Percentiles rank a stretch among this genome's conserved stretches.
phyloP scores from a whole-genome alignment of 163 green algal species.

The Scenedesmus sp. region DNA sequence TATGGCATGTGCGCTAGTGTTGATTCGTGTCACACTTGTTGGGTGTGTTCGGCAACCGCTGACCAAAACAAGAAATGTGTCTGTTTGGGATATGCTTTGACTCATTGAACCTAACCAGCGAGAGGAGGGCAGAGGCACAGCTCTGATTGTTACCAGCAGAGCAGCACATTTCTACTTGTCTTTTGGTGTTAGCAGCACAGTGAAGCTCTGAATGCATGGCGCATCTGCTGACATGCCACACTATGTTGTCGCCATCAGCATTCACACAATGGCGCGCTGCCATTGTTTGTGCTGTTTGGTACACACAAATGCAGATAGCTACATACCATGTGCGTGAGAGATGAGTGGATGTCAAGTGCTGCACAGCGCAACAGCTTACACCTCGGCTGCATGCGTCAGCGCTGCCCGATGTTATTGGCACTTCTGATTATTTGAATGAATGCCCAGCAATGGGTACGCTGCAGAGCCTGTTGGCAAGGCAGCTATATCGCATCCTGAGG shows the following conservation, averaged over 20 bases:
- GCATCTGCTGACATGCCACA: not conserved
- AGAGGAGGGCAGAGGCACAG: not conserved
- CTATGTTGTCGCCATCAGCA: not conserved
- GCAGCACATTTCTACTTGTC: not conserved
- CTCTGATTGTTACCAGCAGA: not conserved
- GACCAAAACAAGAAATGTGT: conserved; percentile 4
- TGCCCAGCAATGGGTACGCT: not conserved
- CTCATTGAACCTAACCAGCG: conserved; percentile 7
- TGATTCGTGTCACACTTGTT: too few species aligned
- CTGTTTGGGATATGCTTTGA: not conserved
- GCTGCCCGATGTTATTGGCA: not conserved
- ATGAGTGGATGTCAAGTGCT: not conserved
- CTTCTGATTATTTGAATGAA: not conserved
- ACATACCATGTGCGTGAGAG: not conserved
- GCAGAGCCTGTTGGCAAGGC: not conserved
- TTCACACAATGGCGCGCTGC: not conserved
- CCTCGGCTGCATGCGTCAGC: not conserved
- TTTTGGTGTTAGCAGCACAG: not conserved
- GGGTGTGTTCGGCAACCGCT: not conserved
- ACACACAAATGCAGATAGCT: not conserved
- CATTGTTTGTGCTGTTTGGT: not conserved
- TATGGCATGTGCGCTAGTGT: too few species aligned
- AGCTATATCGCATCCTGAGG: not conserved
- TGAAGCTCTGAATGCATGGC: not conserved
- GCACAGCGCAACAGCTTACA: not conserved